Percentiles rank a stretch among this genome's conserved stretches.
phyloP scores from a whole-genome alignment of 2,329 filamentous ascomycete species.

The Cryphonectria naterciae region DNA sequence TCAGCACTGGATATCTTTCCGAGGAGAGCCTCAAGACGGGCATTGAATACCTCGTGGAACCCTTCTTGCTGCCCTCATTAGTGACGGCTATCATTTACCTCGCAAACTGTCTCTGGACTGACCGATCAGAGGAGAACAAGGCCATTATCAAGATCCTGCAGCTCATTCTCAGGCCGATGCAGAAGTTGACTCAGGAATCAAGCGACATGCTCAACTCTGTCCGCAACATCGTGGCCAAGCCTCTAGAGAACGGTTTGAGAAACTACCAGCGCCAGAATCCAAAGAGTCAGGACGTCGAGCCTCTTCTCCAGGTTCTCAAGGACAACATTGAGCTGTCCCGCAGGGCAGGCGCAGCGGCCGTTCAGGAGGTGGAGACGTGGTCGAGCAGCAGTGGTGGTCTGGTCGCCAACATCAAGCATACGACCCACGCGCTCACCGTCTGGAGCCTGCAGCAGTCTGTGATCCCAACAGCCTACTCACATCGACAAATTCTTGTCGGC shows the following conservation, averaged over 20 bases:
- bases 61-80: constrained; percentile 78
- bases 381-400: constrained; percentile 59
- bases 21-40: constrained; percentile 75
- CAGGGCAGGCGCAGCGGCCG: constrained; percentile 64
- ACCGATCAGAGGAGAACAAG: constrained; percentile 65
- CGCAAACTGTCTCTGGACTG: constrained; percentile 69
- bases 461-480: constrained; percentile 70
- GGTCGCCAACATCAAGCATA: constrained; percentile 60
- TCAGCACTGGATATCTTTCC: constrained; percentile 65
- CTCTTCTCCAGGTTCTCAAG: constrained; percentile 68
- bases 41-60: constrained; percentile 79
- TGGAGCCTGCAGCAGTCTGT: constrained; percentile 66
- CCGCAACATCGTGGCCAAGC: constrained; percentile 71
- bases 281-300: constrained; percentile 69
- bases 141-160: constrained; percentile 73
- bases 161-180: constrained; percentile 70
- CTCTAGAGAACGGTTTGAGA: constrained; percentile 68
- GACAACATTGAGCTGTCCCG: constrained; percentile 61
- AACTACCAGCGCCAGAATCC: constrained; percentile 70
- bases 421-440: constrained; percentile 64
- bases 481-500: constrained; percentile 68
- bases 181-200: constrained; percentile 70
- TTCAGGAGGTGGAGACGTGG: constrained; percentile 73
- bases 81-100: constrained; percentile 75
- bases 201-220: constrained; percentile 72